A percentile compares a stretch with the other conserved stretches of the same genome.
Conservation (phyloP, 805 yeast species). For the Wickerhamiella allomyrinae region DNA sequence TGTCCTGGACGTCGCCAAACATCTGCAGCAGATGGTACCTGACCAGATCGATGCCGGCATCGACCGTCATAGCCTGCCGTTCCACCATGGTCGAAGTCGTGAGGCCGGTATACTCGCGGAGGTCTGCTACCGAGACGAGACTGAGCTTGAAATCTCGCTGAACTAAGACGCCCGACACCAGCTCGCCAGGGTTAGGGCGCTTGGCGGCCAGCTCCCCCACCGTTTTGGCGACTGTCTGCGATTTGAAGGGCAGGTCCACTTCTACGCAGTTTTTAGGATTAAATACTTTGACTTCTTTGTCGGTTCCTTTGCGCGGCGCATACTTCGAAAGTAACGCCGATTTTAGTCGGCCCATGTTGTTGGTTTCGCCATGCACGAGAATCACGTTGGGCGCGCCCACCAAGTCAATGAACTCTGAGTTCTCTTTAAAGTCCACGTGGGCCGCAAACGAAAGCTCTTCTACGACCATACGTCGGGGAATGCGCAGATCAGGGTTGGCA, state of each 20-base stretch:
- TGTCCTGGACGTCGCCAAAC: constrained; percentile 72
- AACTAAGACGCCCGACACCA: constrained; percentile 72
- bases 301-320: constrained; percentile 65
- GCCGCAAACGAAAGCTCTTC: constrained; percentile 99
- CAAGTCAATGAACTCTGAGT: constrained; percentile 75
- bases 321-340: constrained; percentile 85
- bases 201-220: constrained; percentile 43
- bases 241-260: constrained; percentile 61
- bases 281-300: constrained; percentile 76
- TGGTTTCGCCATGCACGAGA: constrained; percentile 92
- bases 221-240: constrained; percentile 71
- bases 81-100: constrained; percentile 77
- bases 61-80: constrained; percentile 60
- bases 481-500: constrained; percentile 62
- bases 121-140: constrained; percentile 69
- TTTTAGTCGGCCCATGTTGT: constrained; percentile 96
- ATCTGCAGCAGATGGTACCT: constrained; percentile 86
- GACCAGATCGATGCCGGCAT: constrained; percentile 67
- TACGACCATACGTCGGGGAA: constrained; percentile 74
- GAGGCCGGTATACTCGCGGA: constrained; percentile 76
- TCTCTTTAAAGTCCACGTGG: constrained; percentile 92
- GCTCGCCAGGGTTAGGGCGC: constrained; percentile 30
- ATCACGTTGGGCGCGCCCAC: constrained; percentile 77
- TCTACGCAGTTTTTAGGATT: constrained; percentile 87
- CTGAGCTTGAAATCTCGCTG: constrained; percentile 72